Conservation (phyloP, 2,329 filamentous ascomycete species). For the Penicillium janthinellum region DNA sequence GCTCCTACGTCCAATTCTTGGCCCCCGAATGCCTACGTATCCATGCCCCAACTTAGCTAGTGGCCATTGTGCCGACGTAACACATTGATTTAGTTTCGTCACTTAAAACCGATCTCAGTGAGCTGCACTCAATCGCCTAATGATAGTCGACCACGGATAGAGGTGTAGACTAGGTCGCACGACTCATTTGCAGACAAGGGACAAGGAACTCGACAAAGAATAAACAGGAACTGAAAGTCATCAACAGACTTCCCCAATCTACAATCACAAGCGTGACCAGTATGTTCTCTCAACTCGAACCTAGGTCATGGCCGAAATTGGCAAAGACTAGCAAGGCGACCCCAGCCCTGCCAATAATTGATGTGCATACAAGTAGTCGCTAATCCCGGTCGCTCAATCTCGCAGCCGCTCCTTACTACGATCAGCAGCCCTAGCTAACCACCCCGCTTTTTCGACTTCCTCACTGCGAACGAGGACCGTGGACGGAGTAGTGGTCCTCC, state of each 20-base stretch:
- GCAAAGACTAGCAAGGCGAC: neutral
- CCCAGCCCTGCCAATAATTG: slow-evolving; percentile 12
- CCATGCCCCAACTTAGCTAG: slow-evolving; percentile 14
- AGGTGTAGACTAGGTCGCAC: neutral
- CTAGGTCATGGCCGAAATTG: slow-evolving; percentile 3
- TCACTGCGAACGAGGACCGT: slow-evolving; percentile 2
- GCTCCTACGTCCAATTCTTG: neutral
- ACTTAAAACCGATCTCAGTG: neutral
- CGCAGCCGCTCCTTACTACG: slow-evolving; percentile 28
- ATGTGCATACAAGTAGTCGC: slow-evolving; percentile 21
- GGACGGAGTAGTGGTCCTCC: neutral
- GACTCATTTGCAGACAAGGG: neutral
- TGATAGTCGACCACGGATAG: neutral
- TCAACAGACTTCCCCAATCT: neutral
- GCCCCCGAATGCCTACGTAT: slow-evolving; percentile 11
- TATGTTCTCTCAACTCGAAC: neutral
- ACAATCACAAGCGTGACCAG: slow-evolving; percentile 1
- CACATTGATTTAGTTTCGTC: slow-evolving; percentile 4
- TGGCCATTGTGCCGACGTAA: slow-evolving; percentile 11
- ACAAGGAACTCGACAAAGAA: neutral
- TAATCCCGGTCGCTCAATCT: slow-evolving; percentile 24
- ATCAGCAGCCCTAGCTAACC: slow-evolving; percentile 27
- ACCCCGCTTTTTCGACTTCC: slow-evolving; percentile 20
- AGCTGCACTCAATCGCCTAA: neutral
- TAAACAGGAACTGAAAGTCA: neutral